Evolutionary conservation across 139 green algal species (phyloP).

Genomic region (Picochlorum sp.): DNA sequence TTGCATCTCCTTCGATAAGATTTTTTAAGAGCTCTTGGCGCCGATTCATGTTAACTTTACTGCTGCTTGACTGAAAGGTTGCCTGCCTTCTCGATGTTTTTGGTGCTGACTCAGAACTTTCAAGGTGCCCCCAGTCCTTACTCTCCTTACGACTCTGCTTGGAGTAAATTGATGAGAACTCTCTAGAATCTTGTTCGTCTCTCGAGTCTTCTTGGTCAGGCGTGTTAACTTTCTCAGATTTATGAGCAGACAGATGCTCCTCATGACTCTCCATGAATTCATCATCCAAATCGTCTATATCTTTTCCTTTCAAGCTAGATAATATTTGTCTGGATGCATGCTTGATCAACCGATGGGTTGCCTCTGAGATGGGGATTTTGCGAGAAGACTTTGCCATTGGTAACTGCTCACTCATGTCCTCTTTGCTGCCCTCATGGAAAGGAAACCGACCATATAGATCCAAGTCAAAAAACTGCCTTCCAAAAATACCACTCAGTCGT

Average conservation of each 20-base stretch:
- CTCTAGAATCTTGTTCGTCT: too few relatives aligned
- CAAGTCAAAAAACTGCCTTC: constrained; percentile 9
- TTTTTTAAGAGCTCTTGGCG: constrained; percentile 24
- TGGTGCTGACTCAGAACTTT: neutral
- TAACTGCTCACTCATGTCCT: neutral
- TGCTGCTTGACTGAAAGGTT: neutral
- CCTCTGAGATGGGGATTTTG: constrained; percentile 10
- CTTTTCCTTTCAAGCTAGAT: too few relatives aligned
- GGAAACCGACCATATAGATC: constrained; percentile 37
- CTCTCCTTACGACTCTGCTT: neutral
- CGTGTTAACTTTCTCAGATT: neutral
- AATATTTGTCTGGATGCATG: constrained; percentile 1
- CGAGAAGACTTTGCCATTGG: neutral
- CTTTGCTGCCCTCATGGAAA: neutral
- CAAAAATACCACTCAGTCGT: constrained; percentile 23
- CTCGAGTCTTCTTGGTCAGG: neutral
- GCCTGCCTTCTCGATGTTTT: neutral
- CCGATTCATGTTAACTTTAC: neutral
- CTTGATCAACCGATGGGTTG: neutral
- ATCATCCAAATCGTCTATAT: too few relatives aligned
- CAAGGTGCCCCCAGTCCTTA: neutral
- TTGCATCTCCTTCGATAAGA: constrained; percentile 21
- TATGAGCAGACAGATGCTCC: too few relatives aligned
- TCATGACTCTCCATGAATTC: too few relatives aligned
- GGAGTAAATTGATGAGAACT: too few relatives aligned